Percentiles rank a stretch among this genome's conserved stretches.
These are phyloP conservation scores for Perkinsus olseni DNA, from an alignment of 169 alveolate genomes.

Conservation along the genomic window DNA sequence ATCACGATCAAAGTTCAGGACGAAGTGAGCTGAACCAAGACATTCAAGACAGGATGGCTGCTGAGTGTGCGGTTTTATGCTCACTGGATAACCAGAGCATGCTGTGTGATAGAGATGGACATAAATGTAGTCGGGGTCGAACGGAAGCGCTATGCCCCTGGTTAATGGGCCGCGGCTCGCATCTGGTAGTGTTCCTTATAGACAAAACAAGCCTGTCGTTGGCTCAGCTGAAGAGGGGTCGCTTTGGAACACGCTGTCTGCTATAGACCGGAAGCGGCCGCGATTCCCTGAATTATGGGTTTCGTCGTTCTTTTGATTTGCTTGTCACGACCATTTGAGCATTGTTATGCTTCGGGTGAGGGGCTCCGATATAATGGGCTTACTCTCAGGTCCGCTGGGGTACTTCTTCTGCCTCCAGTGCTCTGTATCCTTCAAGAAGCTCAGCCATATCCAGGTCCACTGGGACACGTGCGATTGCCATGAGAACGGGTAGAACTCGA, in stretches of 20 bases:
- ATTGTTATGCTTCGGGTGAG: too few relatives aligned
- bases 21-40: background rate
- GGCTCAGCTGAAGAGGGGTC: too few relatives aligned
- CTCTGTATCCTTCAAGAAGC: background rate
- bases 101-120: background rate
- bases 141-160: too few relatives aligned
- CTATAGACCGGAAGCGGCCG: too few relatives aligned
- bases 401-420: background rate
- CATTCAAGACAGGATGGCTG: background rate
- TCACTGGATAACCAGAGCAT: background rate
- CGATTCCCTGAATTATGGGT: too few relatives aligned
- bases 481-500: background rate
- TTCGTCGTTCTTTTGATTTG: too few relatives aligned
- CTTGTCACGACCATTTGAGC: too few relatives aligned
- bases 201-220: too few relatives aligned
- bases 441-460: background rate
- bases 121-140: background rate
- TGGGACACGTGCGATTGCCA: background rate
- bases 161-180: too few relatives aligned
- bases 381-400: background rate
- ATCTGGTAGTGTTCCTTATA: too few relatives aligned
- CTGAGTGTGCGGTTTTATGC: background rate
- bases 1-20: background rate
- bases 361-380: background rate
- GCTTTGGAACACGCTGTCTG: too few relatives aligned